Conservation (phyloP, 2,329 filamentous ascomycete species). For the Colletotrichum graminicola region DNA sequence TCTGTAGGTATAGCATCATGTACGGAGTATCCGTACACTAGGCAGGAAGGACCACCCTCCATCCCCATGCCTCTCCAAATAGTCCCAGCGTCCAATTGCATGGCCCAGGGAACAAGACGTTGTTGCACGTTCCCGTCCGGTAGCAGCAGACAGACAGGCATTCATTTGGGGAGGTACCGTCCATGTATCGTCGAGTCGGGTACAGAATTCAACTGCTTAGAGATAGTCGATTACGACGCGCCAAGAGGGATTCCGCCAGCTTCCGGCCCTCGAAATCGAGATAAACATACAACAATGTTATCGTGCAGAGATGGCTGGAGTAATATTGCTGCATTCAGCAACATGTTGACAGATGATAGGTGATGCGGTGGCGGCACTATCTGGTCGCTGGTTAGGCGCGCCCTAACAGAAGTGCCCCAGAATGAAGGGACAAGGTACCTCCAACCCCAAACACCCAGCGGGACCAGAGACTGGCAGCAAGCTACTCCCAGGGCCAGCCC, state of each 20-base stretch:
- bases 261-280: neutral
- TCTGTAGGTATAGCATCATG: slow-evolving; percentile 10
- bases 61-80: neutral
- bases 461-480: slow-evolving; percentile 38
- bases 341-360: neutral
- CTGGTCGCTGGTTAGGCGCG: neutral
- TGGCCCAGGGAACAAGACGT: slow-evolving; percentile 21
- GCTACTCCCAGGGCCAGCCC: slow-evolving; percentile 32
- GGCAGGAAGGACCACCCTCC: slow-evolving; percentile 6
- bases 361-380: slow-evolving; percentile 29
- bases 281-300: neutral
- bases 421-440: slow-evolving; percentile 22
- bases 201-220: slow-evolving; percentile 18
- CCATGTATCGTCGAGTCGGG: slow-evolving; percentile 16
- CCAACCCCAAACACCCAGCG: slow-evolving; percentile 12
- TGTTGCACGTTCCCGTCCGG: slow-evolving; percentile 37
- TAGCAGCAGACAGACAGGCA: slow-evolving; percentile 24
- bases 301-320: neutral
- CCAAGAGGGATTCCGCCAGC: too few species aligned
- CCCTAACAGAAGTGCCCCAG: slow-evolving; percentile 32
- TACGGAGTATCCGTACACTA: too few species aligned
- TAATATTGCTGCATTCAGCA: neutral
- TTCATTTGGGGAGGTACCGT: slow-evolving; percentile 22
- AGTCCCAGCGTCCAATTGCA: slow-evolving; percentile 16
- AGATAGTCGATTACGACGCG: neutral